phyloP scores from a whole-genome alignment of 2,329 filamentous ascomycete genomes.

The Diatrype stigma region DNA sequence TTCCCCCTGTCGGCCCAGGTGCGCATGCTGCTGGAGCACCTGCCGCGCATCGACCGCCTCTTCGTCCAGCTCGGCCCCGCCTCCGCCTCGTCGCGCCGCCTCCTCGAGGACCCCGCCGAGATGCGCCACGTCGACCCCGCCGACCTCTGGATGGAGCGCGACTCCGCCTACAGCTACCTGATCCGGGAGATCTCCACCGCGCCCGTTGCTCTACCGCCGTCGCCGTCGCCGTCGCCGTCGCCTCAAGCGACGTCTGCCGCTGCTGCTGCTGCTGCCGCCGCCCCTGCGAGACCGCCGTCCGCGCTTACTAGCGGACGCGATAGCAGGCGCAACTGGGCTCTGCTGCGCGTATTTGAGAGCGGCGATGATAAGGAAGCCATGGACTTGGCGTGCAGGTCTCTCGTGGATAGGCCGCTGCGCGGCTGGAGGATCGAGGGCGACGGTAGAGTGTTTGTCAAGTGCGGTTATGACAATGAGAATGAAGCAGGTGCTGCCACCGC shows the following conservation, averaged over 20 bases:
- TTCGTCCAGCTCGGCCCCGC: constrained; percentile 46
- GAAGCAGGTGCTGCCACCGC: too few relatives aligned
- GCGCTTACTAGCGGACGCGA: too few relatives aligned
- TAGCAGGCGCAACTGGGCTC: constrained; percentile 33
- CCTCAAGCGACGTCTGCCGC: too few relatives aligned
- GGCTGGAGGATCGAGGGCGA: constrained; percentile 41
- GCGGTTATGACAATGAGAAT: too few relatives aligned
- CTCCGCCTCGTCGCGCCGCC: constrained; percentile 27
- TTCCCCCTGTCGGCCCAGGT: constrained; percentile 65
- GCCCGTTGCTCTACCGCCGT: constrained; percentile 21
- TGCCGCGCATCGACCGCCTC: constrained; percentile 48
- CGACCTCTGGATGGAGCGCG: constrained; percentile 52
- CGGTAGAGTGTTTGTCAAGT: constrained; percentile 21
- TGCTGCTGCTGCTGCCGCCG: too few relatives aligned
- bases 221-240: constrained; percentile 9
- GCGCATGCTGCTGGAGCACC: constrained; percentile 39
- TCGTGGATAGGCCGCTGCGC: constrained; percentile 30
- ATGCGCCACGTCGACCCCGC: constrained; percentile 36
- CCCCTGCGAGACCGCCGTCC: too few relatives aligned
- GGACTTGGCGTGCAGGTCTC: constrained; percentile 36
- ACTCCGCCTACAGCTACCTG: constrained; percentile 45
- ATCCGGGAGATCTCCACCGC: constrained; percentile 29
- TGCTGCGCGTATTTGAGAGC: constrained; percentile 45
- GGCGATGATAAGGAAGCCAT: constrained; percentile 47
- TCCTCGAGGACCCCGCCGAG: constrained; percentile 32